Percentiles rank a stretch among this genome's conserved stretches.
These are phyloP conservation scores for Avena insularis DNA, from an alignment of 176 grass and related monocot genomes.

Conservation along the genomic window DNA sequence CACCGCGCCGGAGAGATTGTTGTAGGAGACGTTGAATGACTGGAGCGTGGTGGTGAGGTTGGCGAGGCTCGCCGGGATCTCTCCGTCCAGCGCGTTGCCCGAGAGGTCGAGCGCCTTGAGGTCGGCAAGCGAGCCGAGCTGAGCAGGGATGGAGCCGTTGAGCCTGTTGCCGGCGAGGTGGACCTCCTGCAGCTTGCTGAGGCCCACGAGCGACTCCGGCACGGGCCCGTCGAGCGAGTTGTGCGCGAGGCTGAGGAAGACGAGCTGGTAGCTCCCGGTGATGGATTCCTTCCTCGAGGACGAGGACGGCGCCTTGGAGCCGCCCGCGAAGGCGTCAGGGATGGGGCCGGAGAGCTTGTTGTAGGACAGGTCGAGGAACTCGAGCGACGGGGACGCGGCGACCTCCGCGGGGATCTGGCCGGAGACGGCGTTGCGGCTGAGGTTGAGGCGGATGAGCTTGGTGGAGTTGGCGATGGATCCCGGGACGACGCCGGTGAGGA, in stretches of 20 bases:
- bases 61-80: slow-evolving; percentile 57
- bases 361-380: slow-evolving; percentile 39
- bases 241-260: slow-evolving; percentile 53
- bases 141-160: slow-evolving; percentile 48
- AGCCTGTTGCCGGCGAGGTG: slow-evolving; percentile 68
- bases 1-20: slow-evolving; percentile 36
- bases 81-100: slow-evolving; percentile 53
- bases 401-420: slow-evolving; percentile 5
- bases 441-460: slow-evolving; percentile 44
- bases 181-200: slow-evolving; percentile 58
- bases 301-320: neutral
- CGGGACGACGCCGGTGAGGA: neutral
- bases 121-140: slow-evolving; percentile 51
- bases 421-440: slow-evolving; percentile 33
- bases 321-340: slow-evolving; percentile 31
- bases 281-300: slow-evolving; percentile 34
- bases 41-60: slow-evolving; percentile 62
- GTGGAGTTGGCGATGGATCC: neutral
- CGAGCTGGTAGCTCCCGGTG: slow-evolving; percentile 53
- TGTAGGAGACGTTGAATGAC: slow-evolving; percentile 72
- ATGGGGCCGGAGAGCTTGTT: slow-evolving; percentile 66
- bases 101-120: slow-evolving; percentile 76
- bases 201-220: slow-evolving; percentile 36
- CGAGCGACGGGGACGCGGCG: neutral
- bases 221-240: slow-evolving; percentile 48